These are phyloP conservation scores for Ceratocystis cubensis DNA, from an alignment of 2,329 filamentous ascomycete genomes.

Conservation along the genomic window DNA sequence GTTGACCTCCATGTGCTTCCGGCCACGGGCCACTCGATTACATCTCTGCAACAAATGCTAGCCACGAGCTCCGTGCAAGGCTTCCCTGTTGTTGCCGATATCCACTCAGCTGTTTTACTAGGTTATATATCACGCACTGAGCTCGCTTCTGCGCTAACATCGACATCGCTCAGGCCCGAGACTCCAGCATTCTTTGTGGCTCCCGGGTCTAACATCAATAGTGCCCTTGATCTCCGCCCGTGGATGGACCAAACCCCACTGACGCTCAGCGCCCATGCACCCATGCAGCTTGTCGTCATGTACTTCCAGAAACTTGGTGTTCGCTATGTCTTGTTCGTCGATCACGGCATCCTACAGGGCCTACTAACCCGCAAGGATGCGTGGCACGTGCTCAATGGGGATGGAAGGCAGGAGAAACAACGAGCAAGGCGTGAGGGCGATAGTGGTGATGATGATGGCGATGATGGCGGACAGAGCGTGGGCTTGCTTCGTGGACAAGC, in stretches of 20 bases:
- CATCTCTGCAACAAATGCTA: conserved; percentile 58
- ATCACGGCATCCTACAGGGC: conserved; percentile 69
- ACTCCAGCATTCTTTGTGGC: conserved; percentile 70
- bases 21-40: conserved; percentile 76
- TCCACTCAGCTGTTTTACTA: conserved; percentile 63
- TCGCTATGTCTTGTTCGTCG: conserved; percentile 76
- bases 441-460: conserved; percentile 14
- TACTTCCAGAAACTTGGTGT: conserved; percentile 94
- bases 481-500: conserved; percentile 9
- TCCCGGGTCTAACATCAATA: conserved; percentile 37
- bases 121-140: conserved; percentile 93
- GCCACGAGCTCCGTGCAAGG: conserved; percentile 67
- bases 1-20: conserved; percentile 84
- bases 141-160: conserved; percentile 43
- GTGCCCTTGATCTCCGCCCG: conserved; percentile 71
- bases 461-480: conserved; percentile 23
- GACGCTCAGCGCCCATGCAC: conserved; percentile 64
- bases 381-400: conserved; percentile 80
- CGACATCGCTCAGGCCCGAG: conserved; percentile 44
- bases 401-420: conserved; percentile 35
- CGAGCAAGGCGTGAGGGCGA: neutral
- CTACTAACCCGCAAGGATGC: conserved; percentile 95
- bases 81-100: conserved; percentile 77
- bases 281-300: conserved; percentile 69
- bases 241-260: conserved; percentile 99